Conservation (phyloP, 495 filamentous ascomycete species). For the Pyrenula aspistea region DNA sequence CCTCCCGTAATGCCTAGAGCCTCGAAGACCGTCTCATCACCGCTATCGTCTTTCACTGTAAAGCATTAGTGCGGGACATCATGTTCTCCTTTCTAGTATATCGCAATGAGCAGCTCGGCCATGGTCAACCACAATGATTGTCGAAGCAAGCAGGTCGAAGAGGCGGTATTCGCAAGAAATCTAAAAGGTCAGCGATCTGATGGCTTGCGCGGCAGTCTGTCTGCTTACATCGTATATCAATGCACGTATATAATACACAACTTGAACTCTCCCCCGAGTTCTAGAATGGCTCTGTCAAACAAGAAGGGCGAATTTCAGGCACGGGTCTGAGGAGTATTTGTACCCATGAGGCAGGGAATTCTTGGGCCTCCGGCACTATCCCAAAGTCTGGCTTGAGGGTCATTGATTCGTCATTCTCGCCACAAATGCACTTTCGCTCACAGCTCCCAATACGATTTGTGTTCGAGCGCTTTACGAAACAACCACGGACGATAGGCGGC, state of each 20-base stretch:
- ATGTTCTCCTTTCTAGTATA: neutral
- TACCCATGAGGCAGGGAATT: neutral
- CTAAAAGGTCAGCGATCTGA: neutral
- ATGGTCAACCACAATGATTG: too few relatives aligned
- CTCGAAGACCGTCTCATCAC: slow-evolving; percentile 3
- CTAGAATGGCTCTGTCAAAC: neutral
- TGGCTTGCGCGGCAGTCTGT: neutral
- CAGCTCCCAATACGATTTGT: neutral
- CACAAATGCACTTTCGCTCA: neutral
- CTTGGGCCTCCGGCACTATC: neutral
- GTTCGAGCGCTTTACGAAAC: neutral
- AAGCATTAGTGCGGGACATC: neutral
- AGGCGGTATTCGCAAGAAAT: neutral
- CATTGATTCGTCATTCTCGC: neutral
- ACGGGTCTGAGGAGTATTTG: neutral
- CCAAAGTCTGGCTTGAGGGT: neutral
- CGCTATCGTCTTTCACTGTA: neutral
- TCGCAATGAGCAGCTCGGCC: neutral
- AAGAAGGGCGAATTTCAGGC: neutral
- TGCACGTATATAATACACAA: neutral
- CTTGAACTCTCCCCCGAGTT: neutral
- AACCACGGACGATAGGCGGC: neutral
- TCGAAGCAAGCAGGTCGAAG: neutral
- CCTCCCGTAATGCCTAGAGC: slow-evolving; percentile 2
- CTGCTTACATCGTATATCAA: neutral